Evolutionary conservation across 1,284 basidiomycete species (phyloP).

Genomic region (Leccinum pachyderme): DNA sequence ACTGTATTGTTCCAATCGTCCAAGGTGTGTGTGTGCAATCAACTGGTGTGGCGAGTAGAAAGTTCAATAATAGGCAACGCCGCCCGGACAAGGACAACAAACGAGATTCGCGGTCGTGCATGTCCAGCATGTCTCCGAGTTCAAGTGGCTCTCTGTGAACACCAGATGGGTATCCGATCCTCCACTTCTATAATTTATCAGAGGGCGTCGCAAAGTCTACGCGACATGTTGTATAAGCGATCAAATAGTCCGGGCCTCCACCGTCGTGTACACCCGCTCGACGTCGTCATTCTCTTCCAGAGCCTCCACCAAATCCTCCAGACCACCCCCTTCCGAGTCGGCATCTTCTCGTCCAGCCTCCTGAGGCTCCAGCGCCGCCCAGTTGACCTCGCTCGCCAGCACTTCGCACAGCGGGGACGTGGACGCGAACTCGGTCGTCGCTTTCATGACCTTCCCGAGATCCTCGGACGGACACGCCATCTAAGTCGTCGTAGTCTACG

Average conservation of each 20-base stretch:
- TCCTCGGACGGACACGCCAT: constrained; percentile 53
- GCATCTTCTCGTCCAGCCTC: constrained; percentile 38
- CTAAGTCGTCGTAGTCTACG: constrained; percentile 32
- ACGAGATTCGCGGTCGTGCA: background rate
- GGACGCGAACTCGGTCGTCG: constrained; percentile 37
- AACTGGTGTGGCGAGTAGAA: background rate
- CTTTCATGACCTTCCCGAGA: constrained; percentile 45
- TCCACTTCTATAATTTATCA: background rate
- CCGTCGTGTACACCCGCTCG: constrained; percentile 60
- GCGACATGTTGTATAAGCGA: constrained; percentile 11
- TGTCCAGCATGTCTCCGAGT: background rate
- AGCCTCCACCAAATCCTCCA: constrained; percentile 50
- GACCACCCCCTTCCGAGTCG: constrained; percentile 29
- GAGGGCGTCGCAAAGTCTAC: background rate
- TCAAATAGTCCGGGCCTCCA: constrained; percentile 34
- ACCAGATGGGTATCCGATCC: background rate
- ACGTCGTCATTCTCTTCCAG: constrained; percentile 65
- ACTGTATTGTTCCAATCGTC: background rate
- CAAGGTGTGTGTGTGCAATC: background rate
- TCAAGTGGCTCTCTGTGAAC: background rate
- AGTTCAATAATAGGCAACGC: background rate
- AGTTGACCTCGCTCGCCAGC: constrained; percentile 56
- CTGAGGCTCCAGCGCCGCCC: constrained; percentile 47
- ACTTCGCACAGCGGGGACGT: constrained; percentile 39
- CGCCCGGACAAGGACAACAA: background rate